These are phyloP conservation scores for Aplosporella prunicola DNA, from an alignment of 2,329 filamentous ascomycete species.

Conservation along the genomic window DNA sequence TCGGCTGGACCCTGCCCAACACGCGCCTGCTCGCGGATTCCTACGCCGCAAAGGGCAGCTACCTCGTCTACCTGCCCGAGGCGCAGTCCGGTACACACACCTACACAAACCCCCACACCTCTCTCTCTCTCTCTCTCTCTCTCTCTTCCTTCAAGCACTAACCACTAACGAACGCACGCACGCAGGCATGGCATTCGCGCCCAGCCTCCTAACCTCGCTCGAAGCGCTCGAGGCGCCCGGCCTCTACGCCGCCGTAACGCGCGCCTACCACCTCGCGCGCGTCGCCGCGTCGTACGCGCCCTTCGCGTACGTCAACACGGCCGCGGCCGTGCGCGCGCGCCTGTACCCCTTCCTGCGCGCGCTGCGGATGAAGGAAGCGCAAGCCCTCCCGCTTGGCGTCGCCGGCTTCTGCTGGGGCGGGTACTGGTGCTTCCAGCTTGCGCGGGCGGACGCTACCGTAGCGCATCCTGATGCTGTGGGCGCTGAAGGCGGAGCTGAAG, in stretches of 20 bases:
- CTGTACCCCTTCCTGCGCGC: constrained; percentile 3
- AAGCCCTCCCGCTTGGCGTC: constrained; percentile 16
- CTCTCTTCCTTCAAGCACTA: not conserved
- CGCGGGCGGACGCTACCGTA: too few relatives aligned
- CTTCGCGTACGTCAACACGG: constrained; percentile 3
- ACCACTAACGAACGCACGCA: not conserved
- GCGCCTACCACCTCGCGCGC: constrained; percentile 18
- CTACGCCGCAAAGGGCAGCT: constrained; percentile 22
- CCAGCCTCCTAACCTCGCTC: constrained; percentile 19
- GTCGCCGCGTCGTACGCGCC: not conserved
- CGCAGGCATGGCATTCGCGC: constrained; percentile 1
- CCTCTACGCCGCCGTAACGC: constrained; percentile 22
- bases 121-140: not conserved
- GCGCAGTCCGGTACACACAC: constrained; percentile 14
- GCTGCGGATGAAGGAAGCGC: constrained; percentile 20
- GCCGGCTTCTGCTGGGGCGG: constrained; percentile 27
- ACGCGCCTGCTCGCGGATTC: constrained; percentile 29
- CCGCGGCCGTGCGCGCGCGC: not conserved
- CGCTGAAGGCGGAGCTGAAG: not conserved
- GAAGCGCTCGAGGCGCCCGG: constrained; percentile 21
- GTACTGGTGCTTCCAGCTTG: constrained; percentile 4
- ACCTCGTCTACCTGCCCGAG: constrained; percentile 25
- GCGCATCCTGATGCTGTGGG: too few relatives aligned
- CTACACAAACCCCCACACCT: not conserved
- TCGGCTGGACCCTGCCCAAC: constrained; percentile 28